Evolutionary conservation across 352 stramenopile species (phyloP).

Genomic region (Heterotrichella gracilis): DNA sequence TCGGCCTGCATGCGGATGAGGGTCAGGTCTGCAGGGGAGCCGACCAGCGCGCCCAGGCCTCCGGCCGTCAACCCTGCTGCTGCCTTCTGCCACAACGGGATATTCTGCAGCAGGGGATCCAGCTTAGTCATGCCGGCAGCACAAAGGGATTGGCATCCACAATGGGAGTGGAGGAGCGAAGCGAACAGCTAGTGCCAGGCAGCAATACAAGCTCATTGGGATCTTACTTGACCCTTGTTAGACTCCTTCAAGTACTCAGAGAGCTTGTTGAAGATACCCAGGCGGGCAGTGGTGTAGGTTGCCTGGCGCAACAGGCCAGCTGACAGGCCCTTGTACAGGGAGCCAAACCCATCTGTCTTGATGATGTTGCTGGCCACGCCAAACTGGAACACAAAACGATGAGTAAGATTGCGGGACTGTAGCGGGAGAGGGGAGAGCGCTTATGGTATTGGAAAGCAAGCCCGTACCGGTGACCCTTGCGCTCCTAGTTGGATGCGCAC

Average conservation of each 20-base stretch:
- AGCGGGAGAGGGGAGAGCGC: too few relatives aligned
- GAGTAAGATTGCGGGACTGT: not conserved
- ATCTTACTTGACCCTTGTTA: slow-evolving; percentile 19
- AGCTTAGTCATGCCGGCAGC: too few relatives aligned
- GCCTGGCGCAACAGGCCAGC: slow-evolving; percentile 27
- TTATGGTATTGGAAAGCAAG: not conserved
- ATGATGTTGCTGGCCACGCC: slow-evolving; percentile 34
- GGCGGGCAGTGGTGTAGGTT: slow-evolving; percentile 27
- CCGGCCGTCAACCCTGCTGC: slow-evolving; percentile 19
- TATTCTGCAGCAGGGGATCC: too few relatives aligned
- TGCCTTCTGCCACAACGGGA: slow-evolving; percentile 21
- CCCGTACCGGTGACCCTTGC: slow-evolving; percentile 22
- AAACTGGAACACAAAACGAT: slow-evolving; percentile 30
- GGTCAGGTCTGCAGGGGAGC: slow-evolving; percentile 81
- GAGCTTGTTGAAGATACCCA: slow-evolving; percentile 24
- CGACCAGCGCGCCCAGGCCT: slow-evolving; percentile 45
- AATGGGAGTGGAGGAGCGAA: too few relatives aligned
- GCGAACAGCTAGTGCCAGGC: too few relatives aligned
- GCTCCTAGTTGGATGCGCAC: slow-evolving; percentile 45
- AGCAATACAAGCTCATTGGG: too few relatives aligned
- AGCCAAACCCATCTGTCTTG: slow-evolving; percentile 32
- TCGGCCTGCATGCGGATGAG: slow-evolving; percentile 88
- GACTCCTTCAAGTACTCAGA: slow-evolving; percentile 20
- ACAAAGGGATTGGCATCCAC: too few relatives aligned
- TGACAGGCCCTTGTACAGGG: slow-evolving; percentile 24